Base-by-base conservation (phyloP, 805 yeast species). In the Ogataea glucozyma region DNA sequence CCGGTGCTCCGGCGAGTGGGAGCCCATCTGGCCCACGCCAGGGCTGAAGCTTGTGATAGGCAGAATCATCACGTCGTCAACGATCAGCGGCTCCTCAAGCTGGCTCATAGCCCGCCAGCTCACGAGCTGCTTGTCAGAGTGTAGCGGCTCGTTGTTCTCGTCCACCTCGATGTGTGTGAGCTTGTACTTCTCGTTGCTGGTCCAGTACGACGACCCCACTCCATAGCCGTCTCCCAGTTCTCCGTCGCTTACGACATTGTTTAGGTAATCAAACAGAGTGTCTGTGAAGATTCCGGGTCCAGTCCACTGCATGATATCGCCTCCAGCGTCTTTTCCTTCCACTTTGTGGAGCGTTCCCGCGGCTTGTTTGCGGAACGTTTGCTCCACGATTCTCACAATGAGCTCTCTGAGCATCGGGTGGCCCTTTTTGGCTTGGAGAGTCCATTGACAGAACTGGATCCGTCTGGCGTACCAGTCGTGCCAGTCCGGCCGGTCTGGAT, bases 231-330 rank as follows among this genome's bases (percentile, higher is more conserved):
- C 64, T 4, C 59, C 58, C 21, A 52, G 44, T 24, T 52, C 32
- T 61, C 70, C 69, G 37, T 58, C 47, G 17, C 59, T 48, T 18
- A 72, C 59, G 43, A 78, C 78, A 56, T 81, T 83, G 62, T 85
- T 85, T 52, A 91, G 71, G 62, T 91, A 89, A 34, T 76, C 79
- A 63, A 93, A 88, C 17, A 93, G 72, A 8, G 78, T 67, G 61
- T 93, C 98, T 0, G 99, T 91, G 80, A 90, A 93, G 17, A 88
- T 79, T 1, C 95, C 98, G 0, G 98, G 96, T 0, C 99, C 99
- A 0, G 98, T 88, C 96, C 96, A 88, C 57, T 84, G 77, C 95
- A 88, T 87, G 40, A 88, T 77, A 58, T 84, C 89, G 16, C 81
- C 81, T 5, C 95, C 95, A 7, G 71, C 66, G 49, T 83, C 83